Evolutionary conservation across 495 filamentous ascomycete genomes (phyloP), one percentile per base, ranked within the genome.

Genomic region (Podospora fimiseda): DNA sequence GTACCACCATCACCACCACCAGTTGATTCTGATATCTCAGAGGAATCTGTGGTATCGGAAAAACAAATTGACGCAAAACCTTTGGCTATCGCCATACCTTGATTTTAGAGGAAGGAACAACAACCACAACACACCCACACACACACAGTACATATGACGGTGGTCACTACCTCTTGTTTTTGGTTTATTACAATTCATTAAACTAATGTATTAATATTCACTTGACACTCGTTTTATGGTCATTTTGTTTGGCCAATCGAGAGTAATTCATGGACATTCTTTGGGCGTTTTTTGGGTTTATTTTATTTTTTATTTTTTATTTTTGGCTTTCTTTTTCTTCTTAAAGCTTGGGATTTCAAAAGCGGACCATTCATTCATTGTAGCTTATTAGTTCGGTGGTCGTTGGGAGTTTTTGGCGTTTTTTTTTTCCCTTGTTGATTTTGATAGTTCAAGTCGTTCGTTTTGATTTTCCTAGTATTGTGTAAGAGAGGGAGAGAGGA

Each of bases 51-150:
- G 5, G 42, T 42, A 19, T 7, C 13, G 14, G 39, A 42, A 9
- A 3, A 18, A 8, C 44, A 47, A 16, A 47, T 47, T 23, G 44
- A 47, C 14, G 44, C 24, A 24, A 47, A 47, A 23, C 44, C 20
- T 47, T 23, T 47, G 44, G 27, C 44, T 33, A 15, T 47, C 14
- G 23, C 44, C 13, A 47, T 47, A 30, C 44, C 44, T 23, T 47
- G 22, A 47, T 27, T 33, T 33, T 33, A n/a, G n/a, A n/a, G n/a
- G n/a, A n/a, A n/a, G n/a, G n/a, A n/a, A n/a, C n/a, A n/a, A n/a
- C n/a, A n/a, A n/a, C n/a, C n/a, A n/a, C n/a, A n/a, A n/a, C n/a
- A n/a, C n/a, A n/a, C n/a, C n/a, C n/a, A n/a, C n/a, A n/a, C n/a
- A n/a, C n/a, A n/a, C n/a, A n/a, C n/a, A n/a, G n/a, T n/a, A n/a